Evolutionary conservation across 305 asterid genomes (phyloP).

Genomic region (Fraxinus nigra): DNA sequence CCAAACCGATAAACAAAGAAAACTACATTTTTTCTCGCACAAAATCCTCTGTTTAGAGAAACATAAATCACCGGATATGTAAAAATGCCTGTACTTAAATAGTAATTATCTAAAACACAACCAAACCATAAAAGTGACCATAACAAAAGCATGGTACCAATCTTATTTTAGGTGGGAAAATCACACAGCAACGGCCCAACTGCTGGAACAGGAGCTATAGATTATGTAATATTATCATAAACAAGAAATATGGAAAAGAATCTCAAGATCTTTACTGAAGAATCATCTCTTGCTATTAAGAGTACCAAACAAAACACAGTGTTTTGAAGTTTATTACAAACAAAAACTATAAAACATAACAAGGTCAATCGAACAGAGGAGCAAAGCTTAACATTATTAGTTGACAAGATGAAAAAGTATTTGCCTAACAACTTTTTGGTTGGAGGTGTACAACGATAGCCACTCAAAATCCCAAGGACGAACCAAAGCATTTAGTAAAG

Average conservation of each 20-base stretch:
- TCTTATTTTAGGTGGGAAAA: not conserved
- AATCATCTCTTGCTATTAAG: not conserved
- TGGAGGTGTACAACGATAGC: not conserved
- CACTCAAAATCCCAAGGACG: not conserved
- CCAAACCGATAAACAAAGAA: not conserved
- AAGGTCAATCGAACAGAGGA: not conserved
- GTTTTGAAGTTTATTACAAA: not conserved
- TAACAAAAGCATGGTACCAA: not conserved
- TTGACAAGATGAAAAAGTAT: not conserved
- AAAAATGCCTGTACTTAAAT: not conserved
- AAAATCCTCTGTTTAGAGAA: not conserved
- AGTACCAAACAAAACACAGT: not conserved
- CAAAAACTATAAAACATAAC: not conserved
- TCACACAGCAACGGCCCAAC: not conserved
- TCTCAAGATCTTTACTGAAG: not conserved
- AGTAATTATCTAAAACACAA: not conserved
- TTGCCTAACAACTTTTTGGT: not conserved
- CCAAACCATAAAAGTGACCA: not conserved
- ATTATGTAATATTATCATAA: not conserved
- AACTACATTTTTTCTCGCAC: not conserved
- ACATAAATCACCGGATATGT: not conserved
- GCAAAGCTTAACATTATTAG: not conserved
- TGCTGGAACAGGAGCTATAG: not conserved
- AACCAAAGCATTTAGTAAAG: not conserved
- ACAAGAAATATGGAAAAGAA: not conserved